A percentile compares a stretch with the other conserved stretches of the same genome.
These are phyloP conservation scores for Spiromastix sp. DNA, from an alignment of 2,329 filamentous ascomycete genomes.

Conservation along the genomic window DNA sequence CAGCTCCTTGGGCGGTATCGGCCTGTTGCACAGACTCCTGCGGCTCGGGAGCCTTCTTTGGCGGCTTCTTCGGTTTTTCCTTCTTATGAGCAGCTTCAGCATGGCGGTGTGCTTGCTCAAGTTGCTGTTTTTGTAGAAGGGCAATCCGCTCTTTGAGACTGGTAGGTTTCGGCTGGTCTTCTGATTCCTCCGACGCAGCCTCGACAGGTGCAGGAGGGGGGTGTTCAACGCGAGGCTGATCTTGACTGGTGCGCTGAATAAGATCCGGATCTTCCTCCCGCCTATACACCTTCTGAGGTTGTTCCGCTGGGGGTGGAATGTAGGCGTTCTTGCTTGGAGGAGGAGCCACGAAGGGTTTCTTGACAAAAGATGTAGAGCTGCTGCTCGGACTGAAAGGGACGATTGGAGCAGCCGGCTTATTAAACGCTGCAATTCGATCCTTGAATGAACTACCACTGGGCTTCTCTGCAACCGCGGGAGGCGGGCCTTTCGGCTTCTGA, in stretches of 20 bases:
- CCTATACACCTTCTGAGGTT: conserved; percentile 65
- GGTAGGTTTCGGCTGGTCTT: conserved; percentile 81
- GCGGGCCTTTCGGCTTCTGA: conserved; percentile 49
- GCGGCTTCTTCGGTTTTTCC: conserved; percentile 72
- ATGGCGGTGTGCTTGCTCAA: conserved; percentile 76
- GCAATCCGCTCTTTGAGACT: conserved; percentile 94
- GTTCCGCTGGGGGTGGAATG: conserved; percentile 63
- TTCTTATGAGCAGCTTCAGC: conserved; percentile 70
- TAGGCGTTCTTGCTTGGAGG: conserved; percentile 89
- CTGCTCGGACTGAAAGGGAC: conserved; percentile 80
- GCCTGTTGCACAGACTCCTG: conserved; percentile 16
- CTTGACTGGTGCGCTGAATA: conserved; percentile 21
- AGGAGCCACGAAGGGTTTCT: conserved; percentile 92
- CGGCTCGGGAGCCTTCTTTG: conserved; percentile 53
- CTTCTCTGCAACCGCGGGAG: conserved; percentile 59
- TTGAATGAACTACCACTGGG: conserved; percentile 69
- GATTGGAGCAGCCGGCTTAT: conserved; percentile 72
- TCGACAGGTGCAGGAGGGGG: conserved; percentile 3
- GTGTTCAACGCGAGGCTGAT: conserved; percentile 15
- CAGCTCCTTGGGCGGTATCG: conserved; percentile 16
- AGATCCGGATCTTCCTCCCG: conserved; percentile 70
- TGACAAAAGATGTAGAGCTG: conserved; percentile 63
- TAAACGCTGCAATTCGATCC: conserved; percentile 95
- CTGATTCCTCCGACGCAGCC: conserved; percentile 33
- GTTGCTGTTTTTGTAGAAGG: conserved; percentile 82